These are phyloP conservation scores for Scytalidium sp. DNA, from an alignment of 2,329 filamentous ascomycete genomes.

Conservation along the genomic window DNA sequence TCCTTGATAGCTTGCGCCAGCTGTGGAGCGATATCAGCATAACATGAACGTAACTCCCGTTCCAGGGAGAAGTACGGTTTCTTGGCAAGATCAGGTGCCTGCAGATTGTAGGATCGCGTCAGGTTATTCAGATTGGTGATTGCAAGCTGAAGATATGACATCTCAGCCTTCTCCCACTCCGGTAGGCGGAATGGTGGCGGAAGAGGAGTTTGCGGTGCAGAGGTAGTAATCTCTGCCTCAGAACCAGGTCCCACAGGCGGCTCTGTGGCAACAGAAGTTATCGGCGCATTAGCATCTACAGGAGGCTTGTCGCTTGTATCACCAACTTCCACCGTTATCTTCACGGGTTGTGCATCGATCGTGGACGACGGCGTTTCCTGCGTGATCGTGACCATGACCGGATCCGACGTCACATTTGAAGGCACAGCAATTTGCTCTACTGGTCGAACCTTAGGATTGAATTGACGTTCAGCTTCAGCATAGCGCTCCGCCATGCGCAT, in stretches of 20 bases:
- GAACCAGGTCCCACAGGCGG: background rate
- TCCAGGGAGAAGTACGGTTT: constrained; percentile 87
- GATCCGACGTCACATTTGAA: constrained; percentile 44
- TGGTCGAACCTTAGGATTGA: constrained; percentile 54
- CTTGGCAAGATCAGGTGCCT: constrained; percentile 88
- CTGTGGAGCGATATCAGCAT: constrained; percentile 77
- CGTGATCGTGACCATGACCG: constrained; percentile 44
- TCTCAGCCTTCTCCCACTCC: constrained; percentile 70
- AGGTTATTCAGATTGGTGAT: constrained; percentile 76
- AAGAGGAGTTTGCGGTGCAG: constrained; percentile 28
- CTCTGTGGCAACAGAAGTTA: constrained; percentile 3
- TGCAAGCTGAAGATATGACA: constrained; percentile 71
- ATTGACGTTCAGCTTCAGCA: constrained; percentile 67
- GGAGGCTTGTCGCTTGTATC: constrained; percentile 6
- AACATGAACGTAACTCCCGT: constrained; percentile 78
- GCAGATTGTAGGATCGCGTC: constrained; percentile 87
- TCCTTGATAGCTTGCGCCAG: constrained; percentile 71
- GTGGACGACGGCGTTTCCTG: constrained; percentile 28
- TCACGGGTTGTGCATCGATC: constrained; percentile 5
- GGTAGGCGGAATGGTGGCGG: constrained; percentile 72
- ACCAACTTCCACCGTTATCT: constrained; percentile 15
- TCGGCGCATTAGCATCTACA: constrained; percentile 6
- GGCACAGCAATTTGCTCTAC: constrained; percentile 46
- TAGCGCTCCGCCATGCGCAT: constrained; percentile 69
- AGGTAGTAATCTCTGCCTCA: constrained; percentile 5